Conservation (phyloP, 2,329 filamentous ascomycete genomes). For the Alternaria solani region DNA sequence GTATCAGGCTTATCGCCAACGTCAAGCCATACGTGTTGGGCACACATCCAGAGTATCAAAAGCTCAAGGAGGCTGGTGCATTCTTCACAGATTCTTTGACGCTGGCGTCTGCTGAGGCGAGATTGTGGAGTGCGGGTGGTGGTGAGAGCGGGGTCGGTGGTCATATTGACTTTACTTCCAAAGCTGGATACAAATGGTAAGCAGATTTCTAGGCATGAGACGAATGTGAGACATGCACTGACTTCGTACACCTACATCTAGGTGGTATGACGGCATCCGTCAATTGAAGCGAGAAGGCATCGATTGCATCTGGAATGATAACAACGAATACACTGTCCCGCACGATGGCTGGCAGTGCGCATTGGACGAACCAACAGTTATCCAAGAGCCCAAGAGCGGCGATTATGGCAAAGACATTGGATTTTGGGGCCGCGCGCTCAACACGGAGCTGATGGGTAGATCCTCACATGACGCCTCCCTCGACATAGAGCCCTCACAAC, state of each 20-base stretch:
- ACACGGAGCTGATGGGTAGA: conserved; percentile 76
- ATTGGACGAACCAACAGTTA: conserved; percentile 55
- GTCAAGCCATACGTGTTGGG: conserved; percentile 76
- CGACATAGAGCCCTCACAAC: conserved; percentile 64
- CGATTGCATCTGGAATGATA: conserved; percentile 81
- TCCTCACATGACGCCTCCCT: conserved; percentile 73
- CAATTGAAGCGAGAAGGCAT: conserved; percentile 70
- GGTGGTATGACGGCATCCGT: conserved; percentile 75
- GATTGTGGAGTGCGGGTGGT: conserved; percentile 76
- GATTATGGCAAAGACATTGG: conserved; percentile 62
- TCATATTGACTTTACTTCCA: conserved; percentile 76
- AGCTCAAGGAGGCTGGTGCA: conserved; percentile 65
- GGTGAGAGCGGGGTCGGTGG: conserved; percentile 74
- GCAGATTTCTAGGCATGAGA: too few relatives aligned
- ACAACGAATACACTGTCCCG: conserved; percentile 76
- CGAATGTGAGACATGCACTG: too few relatives aligned
- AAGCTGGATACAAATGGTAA: conserved; percentile 66
- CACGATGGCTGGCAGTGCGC: conserved; percentile 72
- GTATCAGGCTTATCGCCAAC: conserved; percentile 74
- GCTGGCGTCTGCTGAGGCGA: conserved; percentile 61
- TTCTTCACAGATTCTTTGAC: conserved; percentile 68
- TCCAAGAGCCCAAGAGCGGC: conserved; percentile 41
- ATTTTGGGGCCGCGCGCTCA: conserved; percentile 72
- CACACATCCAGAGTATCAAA: conserved; percentile 72
- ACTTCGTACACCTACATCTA: too few relatives aligned